Evolutionary conservation across 1,139 yeast species (phyloP).

Genomic region (Meyerozyma guilliermondii): DNA sequence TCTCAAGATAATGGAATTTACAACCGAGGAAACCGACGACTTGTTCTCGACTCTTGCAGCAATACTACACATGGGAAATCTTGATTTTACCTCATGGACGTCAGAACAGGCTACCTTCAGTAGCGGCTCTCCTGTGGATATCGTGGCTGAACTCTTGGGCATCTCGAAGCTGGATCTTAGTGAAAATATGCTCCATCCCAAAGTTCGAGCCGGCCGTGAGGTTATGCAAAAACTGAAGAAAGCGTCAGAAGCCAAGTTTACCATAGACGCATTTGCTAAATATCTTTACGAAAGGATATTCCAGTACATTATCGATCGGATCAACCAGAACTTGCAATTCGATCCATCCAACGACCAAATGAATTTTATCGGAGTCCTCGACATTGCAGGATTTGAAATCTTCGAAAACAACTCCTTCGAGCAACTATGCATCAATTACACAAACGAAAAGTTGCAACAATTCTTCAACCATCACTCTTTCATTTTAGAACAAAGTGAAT

Average conservation of each 20-base stretch:
- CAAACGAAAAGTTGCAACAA: constrained; percentile 94
- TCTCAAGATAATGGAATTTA: constrained; percentile 69
- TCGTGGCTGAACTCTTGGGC: constrained; percentile 62
- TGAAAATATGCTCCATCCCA: constrained; percentile 60
- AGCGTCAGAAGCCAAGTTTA: constrained; percentile 73
- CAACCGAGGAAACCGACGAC: constrained; percentile 47
- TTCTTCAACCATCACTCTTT: constrained; percentile 98
- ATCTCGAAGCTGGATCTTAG: constrained; percentile 55
- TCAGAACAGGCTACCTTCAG: constrained; percentile 78
- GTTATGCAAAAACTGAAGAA: constrained; percentile 75
- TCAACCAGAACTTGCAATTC: constrained; percentile 60
- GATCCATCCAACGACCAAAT: constrained; percentile 16
- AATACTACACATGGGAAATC: constrained; percentile 81
- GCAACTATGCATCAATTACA: constrained; percentile 92
- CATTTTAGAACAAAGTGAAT: constrained; percentile 94
- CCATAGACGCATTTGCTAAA: constrained; percentile 85
- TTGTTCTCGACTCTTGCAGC: constrained; percentile 69
- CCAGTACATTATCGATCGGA: constrained; percentile 68
- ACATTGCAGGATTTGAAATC: constrained; percentile 97
- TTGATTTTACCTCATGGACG: constrained; percentile 65
- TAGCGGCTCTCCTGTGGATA: constrained; percentile 47
- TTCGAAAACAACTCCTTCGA: constrained; percentile 90
- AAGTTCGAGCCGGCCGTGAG: constrained; percentile 89
- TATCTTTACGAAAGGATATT: constrained; percentile 82
- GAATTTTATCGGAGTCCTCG: constrained; percentile 86